Percentiles rank a stretch among this genome's conserved stretches.
phyloP scores from a whole-genome alignment of 176 grass and related monocot genomes.

The Typha latifolia region DNA sequence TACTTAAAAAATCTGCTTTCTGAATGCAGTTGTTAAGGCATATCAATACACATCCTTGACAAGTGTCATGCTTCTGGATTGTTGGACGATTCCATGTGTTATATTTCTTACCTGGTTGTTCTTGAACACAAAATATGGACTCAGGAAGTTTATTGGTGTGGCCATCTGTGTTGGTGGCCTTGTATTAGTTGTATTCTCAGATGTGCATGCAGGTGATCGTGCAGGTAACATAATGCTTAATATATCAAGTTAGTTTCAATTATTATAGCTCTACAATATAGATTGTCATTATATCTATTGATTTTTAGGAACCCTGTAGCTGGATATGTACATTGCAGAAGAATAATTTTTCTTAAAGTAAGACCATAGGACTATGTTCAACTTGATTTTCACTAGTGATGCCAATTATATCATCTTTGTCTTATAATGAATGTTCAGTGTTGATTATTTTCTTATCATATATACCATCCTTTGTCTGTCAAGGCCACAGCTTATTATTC shows the following conservation, averaged over 20 bases:
- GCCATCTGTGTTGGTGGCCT: constrained; percentile 60
- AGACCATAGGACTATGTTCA: no score
- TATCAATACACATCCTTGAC: constrained; percentile 96
- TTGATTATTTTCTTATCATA: no score
- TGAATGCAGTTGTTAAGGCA: constrained; percentile 57
- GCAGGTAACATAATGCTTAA: constrained; percentile 34
- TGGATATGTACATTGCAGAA: no score
- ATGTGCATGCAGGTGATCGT: constrained; percentile 60
- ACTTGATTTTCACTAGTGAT: no score
- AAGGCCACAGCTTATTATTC: no score
- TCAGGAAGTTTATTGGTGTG: constrained; percentile 65
- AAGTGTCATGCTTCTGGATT: constrained; percentile 92
- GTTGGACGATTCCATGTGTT: constrained; percentile 83
- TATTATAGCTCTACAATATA: neutral
- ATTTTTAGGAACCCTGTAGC: no score
- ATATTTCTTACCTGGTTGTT: constrained; percentile 73
- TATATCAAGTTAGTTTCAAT: neutral
- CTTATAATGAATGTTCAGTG: no score
- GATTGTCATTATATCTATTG: no score
- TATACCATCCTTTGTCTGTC: no score
- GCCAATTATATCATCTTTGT: no score
- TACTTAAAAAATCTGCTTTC: constrained; percentile 1
- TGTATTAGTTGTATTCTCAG: constrained; percentile 70
- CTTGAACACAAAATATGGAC: constrained; percentile 71
- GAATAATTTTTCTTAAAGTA: no score